Percentiles rank a stretch among this genome's conserved stretches.
Evolutionary conservation across 768 basidiomycete species (phyloP).

Genomic region (Amanita muscaria): DNA sequence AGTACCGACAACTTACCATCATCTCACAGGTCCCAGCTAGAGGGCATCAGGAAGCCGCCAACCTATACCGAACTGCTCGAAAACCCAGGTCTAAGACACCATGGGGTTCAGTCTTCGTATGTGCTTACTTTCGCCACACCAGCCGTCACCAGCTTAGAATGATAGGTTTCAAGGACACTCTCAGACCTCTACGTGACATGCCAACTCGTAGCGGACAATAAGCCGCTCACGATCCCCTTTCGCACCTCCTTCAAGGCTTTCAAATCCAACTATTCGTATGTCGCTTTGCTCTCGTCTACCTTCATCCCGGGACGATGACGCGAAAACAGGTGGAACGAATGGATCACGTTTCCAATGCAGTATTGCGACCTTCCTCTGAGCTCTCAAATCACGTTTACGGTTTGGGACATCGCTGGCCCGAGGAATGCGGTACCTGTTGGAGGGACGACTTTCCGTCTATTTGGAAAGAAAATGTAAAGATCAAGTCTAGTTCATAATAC

Average conservation of each 20-base stretch:
- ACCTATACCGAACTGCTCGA: constrained; percentile 77
- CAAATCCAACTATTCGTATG: constrained; percentile 72
- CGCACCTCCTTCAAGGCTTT: constrained; percentile 91
- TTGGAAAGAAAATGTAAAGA: constrained; percentile 82
- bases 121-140: constrained; percentile 15
- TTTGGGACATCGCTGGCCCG: constrained; percentile 91
- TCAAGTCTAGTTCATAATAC: neutral
- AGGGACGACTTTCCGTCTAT: constrained; percentile 83
- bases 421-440: constrained; percentile 77
- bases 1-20: neutral
- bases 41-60: constrained; percentile 66
- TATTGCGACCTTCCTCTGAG: constrained; percentile 89
- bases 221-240: constrained; percentile 85
- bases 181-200: constrained; percentile 93
- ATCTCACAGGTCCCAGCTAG: constrained; percentile 62
- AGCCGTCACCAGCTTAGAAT: constrained; percentile 20
- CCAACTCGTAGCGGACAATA: constrained; percentile 88
- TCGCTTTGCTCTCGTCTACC: constrained; percentile 5
- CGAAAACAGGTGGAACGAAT: constrained; percentile 81
- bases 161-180: constrained; percentile 48
- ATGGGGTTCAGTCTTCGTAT: constrained; percentile 77
- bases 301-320: neutral
- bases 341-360: constrained; percentile 83
- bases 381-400: constrained; percentile 87
- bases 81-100: constrained; percentile 72